Evolutionary conservation across 345 rosid species (phyloP).

Genomic region (Nephelium lappaceum): DNA sequence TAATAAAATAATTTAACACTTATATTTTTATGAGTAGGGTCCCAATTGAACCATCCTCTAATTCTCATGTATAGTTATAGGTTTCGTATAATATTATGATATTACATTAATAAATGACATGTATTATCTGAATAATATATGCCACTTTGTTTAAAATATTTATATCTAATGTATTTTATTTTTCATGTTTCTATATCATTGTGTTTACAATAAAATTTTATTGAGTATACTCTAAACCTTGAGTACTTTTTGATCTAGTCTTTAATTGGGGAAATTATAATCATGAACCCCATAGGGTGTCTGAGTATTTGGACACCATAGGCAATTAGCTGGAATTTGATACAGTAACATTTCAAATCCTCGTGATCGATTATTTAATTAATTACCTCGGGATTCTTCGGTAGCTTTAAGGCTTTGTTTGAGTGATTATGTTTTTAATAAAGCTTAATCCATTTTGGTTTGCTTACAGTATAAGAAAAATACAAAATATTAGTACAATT

Average conservation of each 20-base stretch:
- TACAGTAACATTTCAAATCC: not conserved
- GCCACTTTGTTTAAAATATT: not conserved
- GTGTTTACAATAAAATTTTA: not conserved
- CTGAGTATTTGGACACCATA: not conserved
- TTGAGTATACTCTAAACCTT: not conserved
- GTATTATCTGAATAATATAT: no score
- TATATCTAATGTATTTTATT: no score
- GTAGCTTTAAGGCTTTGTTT: not conserved
- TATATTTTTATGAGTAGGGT: no score
- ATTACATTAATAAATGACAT: no score
- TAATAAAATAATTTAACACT: no score
- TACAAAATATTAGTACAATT: not conserved
- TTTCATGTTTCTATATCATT: not conserved
- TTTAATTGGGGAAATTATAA: not conserved
- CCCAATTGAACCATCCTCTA: no score
- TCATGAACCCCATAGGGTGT: not conserved
- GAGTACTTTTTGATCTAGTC: not conserved
- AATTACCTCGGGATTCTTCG: constrained; percentile 17
- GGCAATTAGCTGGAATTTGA: not conserved
- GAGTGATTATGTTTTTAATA: not conserved
- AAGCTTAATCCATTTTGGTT: not conserved
- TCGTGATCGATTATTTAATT: not conserved
- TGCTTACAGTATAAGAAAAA: not conserved
- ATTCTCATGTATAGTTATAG: no score
- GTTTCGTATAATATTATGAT: no score